phyloP scores from a whole-genome alignment of 129 eudicot genomes.

The Chrysanthemum makinoi region DNA sequence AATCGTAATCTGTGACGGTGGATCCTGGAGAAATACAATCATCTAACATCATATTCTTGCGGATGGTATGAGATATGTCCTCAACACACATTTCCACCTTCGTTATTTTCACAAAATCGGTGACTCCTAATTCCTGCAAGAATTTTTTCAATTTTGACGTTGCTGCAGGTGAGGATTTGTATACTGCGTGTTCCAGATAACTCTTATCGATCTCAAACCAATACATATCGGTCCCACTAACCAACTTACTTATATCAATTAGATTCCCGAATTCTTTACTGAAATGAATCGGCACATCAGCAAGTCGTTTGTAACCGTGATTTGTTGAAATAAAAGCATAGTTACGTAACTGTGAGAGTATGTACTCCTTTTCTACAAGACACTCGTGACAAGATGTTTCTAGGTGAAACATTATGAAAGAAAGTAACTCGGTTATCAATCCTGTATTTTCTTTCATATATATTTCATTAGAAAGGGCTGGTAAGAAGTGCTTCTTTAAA shows the following conservation, averaged over 20 bases:
- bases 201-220: slow-evolving; percentile 60
- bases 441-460: slow-evolving; percentile 25
- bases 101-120: slow-evolving; percentile 58
- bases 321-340: slow-evolving; percentile 59
- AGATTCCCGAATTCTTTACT: slow-evolving; percentile 51
- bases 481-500: slow-evolving; percentile 59
- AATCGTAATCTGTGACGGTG: slow-evolving; percentile 54
- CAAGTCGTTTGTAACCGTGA: slow-evolving; percentile 50
- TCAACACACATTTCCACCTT: slow-evolving; percentile 41
- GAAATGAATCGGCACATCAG: slow-evolving; percentile 58
- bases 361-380: slow-evolving; percentile 42
- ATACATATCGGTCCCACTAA: slow-evolving; percentile 41
- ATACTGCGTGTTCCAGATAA: slow-evolving; percentile 50
- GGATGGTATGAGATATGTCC: slow-evolving; percentile 35
- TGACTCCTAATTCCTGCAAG: slow-evolving; percentile 62
- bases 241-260: slow-evolving; percentile 44
- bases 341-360: slow-evolving; percentile 44
- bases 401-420: slow-evolving; percentile 62
- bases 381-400: slow-evolving; percentile 59
- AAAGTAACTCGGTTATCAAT: slow-evolving; percentile 55
- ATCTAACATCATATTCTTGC: slow-evolving; percentile 35
- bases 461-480: slow-evolving; percentile 48
- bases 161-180: slow-evolving; percentile 34
- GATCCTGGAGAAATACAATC: slow-evolving; percentile 36
- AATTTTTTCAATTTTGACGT: slow-evolving; percentile 49